Conservation (phyloP, 768 basidiomycete species). For the Hericium alpestre region DNA sequence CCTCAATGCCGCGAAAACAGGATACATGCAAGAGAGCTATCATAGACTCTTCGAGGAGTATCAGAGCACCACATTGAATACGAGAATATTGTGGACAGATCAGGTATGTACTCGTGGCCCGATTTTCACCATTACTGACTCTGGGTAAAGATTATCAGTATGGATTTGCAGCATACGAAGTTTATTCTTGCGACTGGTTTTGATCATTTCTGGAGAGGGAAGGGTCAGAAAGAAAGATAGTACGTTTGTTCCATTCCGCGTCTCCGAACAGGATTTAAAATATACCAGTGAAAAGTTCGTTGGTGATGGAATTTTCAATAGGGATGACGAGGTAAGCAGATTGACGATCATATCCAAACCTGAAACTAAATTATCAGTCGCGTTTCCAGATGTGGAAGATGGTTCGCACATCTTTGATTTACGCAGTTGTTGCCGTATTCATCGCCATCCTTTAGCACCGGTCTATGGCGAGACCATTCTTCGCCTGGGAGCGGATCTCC, state of each 20-base stretch:
- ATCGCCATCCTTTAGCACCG: constrained; percentile 10
- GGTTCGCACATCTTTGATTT: neutral
- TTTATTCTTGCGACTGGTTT: constrained; percentile 12
- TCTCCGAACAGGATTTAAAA: neutral
- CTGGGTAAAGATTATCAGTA: constrained; percentile 9
- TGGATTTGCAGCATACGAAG: constrained; percentile 10
- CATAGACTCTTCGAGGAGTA: constrained; percentile 18
- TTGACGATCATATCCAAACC: neutral
- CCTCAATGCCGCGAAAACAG: constrained; percentile 13
- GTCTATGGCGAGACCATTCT: constrained; percentile 28
- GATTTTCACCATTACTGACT: neutral
- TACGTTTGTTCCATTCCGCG: constrained; percentile 1
- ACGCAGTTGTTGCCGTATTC: too few relatives aligned
- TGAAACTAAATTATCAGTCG: constrained; percentile 5
- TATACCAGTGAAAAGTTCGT: constrained; percentile 21
- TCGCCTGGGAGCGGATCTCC: constrained; percentile 23
- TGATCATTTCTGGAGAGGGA: constrained; percentile 12
- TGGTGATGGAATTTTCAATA: constrained; percentile 48
- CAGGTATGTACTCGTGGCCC: constrained; percentile 10
- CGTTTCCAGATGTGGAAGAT: constrained; percentile 10
- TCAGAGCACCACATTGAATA: constrained; percentile 20
- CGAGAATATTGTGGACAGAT: constrained; percentile 24
- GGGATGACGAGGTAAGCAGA: constrained; percentile 26
- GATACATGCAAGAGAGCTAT: constrained; percentile 19
- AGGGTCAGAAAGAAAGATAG: constrained; percentile 13